These are phyloP conservation scores for Mucor ambiguus DNA, from an alignment of 371 early-diverging fungal species.

Conservation along the genomic window DNA sequence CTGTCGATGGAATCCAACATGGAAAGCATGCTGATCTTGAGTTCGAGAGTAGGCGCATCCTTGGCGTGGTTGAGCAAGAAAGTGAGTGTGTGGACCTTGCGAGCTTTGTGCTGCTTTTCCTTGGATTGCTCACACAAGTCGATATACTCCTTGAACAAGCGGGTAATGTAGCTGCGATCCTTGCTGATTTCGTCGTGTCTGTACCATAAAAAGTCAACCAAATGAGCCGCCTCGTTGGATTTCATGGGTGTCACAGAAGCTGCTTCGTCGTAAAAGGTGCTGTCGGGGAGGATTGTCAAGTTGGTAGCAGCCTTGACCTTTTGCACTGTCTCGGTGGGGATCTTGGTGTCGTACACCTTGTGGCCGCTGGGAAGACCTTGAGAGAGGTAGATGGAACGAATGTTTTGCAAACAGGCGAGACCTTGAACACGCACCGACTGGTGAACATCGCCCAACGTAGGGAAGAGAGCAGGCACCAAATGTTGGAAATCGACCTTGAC, in stretches of 20 bases:
- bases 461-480: slow-evolving; percentile 75
- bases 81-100: slow-evolving; percentile 46
- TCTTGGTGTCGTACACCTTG: slow-evolving; percentile 48
- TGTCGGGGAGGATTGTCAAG: slow-evolving; percentile 45
- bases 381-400: slow-evolving; percentile 45
- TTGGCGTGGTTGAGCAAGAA: slow-evolving; percentile 74
- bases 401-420: slow-evolving; percentile 53
- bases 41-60: slow-evolving; percentile 43
- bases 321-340: slow-evolving; percentile 14
- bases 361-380: slow-evolving; percentile 34
- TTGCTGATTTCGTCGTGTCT: slow-evolving; percentile 43
- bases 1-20: slow-evolving; percentile 60
- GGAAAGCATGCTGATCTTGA: slow-evolving; percentile 58
- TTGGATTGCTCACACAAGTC: slow-evolving; percentile 24
- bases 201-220: slow-evolving; percentile 53
- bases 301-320: slow-evolving; percentile 44
- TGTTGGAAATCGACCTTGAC: slow-evolving; percentile 75
- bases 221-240: slow-evolving; percentile 49
- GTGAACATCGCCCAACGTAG: slow-evolving; percentile 58
- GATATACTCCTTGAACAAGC: slow-evolving; percentile 36
- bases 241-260: slow-evolving; percentile 55
- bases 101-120: slow-evolving; percentile 34
- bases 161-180: slow-evolving; percentile 31
- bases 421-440: slow-evolving; percentile 62
- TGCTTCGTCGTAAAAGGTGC: slow-evolving; percentile 43